phyloP scores from a whole-genome alignment of 1,284 basidiomycete genomes.

The Afroboletus lepidellus region DNA sequence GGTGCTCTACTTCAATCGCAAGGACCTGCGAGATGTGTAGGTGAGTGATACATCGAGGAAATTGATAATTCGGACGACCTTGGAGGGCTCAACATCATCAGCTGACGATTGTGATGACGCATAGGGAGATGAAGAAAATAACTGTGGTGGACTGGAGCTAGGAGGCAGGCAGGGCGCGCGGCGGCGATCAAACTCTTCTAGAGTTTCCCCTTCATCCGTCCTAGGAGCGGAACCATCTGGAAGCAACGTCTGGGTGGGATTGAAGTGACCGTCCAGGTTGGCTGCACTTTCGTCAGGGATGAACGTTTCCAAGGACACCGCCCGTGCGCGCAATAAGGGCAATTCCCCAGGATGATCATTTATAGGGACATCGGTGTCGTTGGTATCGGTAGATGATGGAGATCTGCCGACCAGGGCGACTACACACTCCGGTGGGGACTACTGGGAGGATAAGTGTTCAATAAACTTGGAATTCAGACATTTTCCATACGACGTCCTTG shows the following conservation, averaged over 20 bases:
- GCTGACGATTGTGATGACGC: slow-evolving; percentile 41
- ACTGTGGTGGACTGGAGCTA: slow-evolving; percentile 46
- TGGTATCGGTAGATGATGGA: not conserved
- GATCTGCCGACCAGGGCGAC: not conserved
- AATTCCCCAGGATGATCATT: not conserved
- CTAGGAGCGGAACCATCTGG: not conserved
- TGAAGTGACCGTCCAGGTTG: not conserved
- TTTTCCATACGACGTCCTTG: slow-evolving; percentile 13
- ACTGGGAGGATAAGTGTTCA: slow-evolving; percentile 3
- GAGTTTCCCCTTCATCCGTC: slow-evolving; percentile 4
- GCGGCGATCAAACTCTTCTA: slow-evolving; percentile 4
- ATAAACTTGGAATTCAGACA: not conserved
- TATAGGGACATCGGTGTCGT: not conserved
- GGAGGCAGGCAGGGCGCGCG: slow-evolving; percentile 40
- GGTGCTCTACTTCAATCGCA: not conserved
- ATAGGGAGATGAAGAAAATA: slow-evolving; percentile 49
- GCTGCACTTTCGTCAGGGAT: not conserved
- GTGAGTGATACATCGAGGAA: slow-evolving; percentile 6
- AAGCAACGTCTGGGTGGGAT: not conserved
- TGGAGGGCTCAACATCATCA: slow-evolving; percentile 1
- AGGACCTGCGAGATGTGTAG: slow-evolving; percentile 1
- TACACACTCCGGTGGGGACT: slow-evolving; percentile 5
- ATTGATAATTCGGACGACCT: slow-evolving; percentile 13
- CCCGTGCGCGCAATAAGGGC: not conserved
- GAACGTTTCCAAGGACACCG: not conserved